A percentile compares a stretch with the other conserved stretches of the same genome.
Conservation (phyloP, 176 grass and related monocot genomes). For the Eragrostis curvula region DNA sequence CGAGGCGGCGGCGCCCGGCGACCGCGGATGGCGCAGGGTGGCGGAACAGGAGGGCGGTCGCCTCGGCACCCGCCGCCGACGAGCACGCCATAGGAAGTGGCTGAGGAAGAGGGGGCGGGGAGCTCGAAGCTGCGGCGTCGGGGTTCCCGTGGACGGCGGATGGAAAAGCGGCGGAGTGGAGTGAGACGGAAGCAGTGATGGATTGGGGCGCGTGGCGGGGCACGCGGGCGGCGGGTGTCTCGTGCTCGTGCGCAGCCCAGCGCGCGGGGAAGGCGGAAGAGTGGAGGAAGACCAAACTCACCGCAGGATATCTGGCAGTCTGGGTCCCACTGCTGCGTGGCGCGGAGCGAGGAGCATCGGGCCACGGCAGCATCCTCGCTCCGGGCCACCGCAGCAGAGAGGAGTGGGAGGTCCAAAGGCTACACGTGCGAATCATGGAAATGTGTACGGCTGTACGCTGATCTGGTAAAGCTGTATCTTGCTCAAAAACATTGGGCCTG, state of each 20-base stretch:
- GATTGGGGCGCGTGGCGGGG: constrained; percentile 19
- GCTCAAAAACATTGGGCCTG: neutral
- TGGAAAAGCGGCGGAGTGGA: constrained; percentile 43
- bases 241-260: constrained; percentile 45
- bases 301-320: constrained; percentile 24
- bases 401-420: neutral
- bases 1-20: constrained; percentile 23
- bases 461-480: neutral
- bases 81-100: constrained; percentile 40
- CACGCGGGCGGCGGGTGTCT: constrained; percentile 2
- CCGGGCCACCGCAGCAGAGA: neutral
- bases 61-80: constrained; percentile 42
- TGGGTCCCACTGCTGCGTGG: neutral
- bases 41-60: constrained; percentile 34
- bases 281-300: constrained; percentile 20
- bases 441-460: neutral
- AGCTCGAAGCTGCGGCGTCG: constrained; percentile 20
- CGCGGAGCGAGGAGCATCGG: neutral
- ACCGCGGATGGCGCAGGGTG: constrained; percentile 15
- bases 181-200: constrained; percentile 27
- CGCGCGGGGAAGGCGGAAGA: constrained; percentile 28
- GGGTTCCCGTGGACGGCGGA: constrained; percentile 18
- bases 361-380: neutral
- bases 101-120: neutral
- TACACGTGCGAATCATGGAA: neutral